Evolutionary conservation across 495 filamentous ascomycete species (phyloP).

Genomic region (Terfezia boudieri): DNA sequence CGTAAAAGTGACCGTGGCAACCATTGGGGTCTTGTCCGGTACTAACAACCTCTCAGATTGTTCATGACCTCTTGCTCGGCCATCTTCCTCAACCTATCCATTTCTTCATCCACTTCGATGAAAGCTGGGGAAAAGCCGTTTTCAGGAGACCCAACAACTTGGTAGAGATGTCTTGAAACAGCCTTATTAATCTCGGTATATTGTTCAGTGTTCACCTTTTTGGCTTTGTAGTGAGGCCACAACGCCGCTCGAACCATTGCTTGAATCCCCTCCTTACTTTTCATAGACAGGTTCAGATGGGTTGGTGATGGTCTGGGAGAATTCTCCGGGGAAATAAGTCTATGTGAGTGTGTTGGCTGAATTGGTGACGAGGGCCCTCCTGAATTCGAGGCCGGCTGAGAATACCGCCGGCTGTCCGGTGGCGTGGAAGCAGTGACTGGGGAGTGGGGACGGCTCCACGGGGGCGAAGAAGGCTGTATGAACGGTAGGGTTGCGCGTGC

Average conservation of each 20-base stretch:
- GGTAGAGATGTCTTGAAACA: constrained; percentile 15
- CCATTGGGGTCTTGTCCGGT: no score
- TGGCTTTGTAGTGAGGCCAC: constrained; percentile 10
- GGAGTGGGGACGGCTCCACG: not conserved
- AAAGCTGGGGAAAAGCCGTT: not conserved
- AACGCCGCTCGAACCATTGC: constrained; percentile 12
- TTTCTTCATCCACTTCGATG: not conserved
- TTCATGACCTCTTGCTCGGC: not conserved
- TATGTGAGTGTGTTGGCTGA: not conserved
- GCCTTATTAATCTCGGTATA: constrained; percentile 18
- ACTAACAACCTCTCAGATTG: no score
- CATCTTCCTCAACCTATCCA: not conserved
- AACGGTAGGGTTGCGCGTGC: no score
- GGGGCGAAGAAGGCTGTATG: not conserved
- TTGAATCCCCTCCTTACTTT: constrained; percentile 11
- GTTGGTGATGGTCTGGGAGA: not conserved
- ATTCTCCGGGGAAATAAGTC: not conserved
- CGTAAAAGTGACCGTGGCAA: no score
- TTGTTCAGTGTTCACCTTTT: constrained; percentile 10
- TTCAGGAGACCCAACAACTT: constrained; percentile 3
- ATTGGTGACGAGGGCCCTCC: not conserved
- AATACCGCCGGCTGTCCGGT: not conserved
- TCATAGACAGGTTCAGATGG: not conserved
- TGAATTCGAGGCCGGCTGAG: not conserved
- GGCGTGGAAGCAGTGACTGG: not conserved